phyloP scores from a whole-genome alignment of 2,329 filamentous ascomycete genomes.

The Rhexocercosporidium sp. region DNA sequence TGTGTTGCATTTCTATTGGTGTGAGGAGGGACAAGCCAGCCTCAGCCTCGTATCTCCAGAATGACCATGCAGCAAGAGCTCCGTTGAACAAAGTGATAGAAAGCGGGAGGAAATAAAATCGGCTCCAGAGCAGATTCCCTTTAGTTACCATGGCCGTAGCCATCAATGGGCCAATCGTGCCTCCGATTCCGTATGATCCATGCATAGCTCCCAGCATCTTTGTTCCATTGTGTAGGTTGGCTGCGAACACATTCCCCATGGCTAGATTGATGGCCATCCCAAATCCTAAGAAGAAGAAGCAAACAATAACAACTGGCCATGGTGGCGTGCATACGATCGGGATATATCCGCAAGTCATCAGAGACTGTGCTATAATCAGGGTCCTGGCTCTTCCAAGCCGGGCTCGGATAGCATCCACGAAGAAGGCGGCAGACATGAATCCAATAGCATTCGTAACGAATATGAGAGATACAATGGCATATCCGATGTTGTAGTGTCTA shows the following conservation, averaged over 20 bases:
- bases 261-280: slow-evolving; percentile 61
- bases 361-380: slow-evolving; percentile 61
- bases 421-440: slow-evolving; percentile 74
- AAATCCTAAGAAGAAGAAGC: slow-evolving; percentile 72
- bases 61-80: slow-evolving; percentile 68
- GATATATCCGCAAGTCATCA: slow-evolving; percentile 66
- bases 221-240: slow-evolving; percentile 58
- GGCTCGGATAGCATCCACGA: slow-evolving; percentile 65
- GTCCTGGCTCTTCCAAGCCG: slow-evolving; percentile 69
- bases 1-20: slow-evolving; percentile 45
- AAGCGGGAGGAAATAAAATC: slow-evolving; percentile 74
- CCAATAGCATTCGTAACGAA: slow-evolving; percentile 80
- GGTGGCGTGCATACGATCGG: slow-evolving; percentile 71
- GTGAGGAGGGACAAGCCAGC: slow-evolving; percentile 47
- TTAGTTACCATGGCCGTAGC: slow-evolving; percentile 74
- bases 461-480: slow-evolving; percentile 79
- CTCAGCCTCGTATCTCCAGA: slow-evolving; percentile 73
- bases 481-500: slow-evolving; percentile 74
- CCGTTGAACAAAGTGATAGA: slow-evolving; percentile 61
- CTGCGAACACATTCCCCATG: slow-evolving; percentile 64
- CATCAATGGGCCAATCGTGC: slow-evolving; percentile 69
- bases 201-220: slow-evolving; percentile 66
- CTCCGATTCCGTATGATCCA: slow-evolving; percentile 70
- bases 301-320: slow-evolving; percentile 68
- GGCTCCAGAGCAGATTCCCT: slow-evolving; percentile 65